Base-by-base conservation (phyloP, 371 early-diverging fungal species). In the Choanephora cucurbitarum region DNA sequence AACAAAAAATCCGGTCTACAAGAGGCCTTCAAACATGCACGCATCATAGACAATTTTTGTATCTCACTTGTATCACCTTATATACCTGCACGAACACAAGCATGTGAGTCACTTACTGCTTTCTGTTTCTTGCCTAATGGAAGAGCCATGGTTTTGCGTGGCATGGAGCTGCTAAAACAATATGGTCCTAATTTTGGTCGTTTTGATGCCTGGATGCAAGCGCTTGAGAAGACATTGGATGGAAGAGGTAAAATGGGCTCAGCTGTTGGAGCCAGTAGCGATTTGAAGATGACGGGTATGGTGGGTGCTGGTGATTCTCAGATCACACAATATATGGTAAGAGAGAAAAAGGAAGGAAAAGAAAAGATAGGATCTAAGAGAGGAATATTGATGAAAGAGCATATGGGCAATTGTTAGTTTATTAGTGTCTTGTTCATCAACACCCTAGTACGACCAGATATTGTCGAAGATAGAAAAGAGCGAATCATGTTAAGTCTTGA, bases 391-490 rank as follows among this genome's bases (percentile, higher is more conserved):
- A 28, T 5, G 3, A 18, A 18, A 18, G 10, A 43, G 10, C 5
- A 21, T 19, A 43, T 5, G 10, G 3, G 18, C 44, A 43, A 9
- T 10, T 18, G 7, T 40, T 69, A 84, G 77, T 74, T 92, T 31
- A 86, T 91, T 10, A 90, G 87, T 61, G 72, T 93, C 49, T 78
- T 93, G 22, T 79, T 93, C 49, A 82, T 93, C 69, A 93, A 93
- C 66, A 89, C 91, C 2, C 61, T 93, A 1, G 81, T 93, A 1
- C 79, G 84, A 44, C 84, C 89, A 0, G 86, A 88, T n/a, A 86
- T 87, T 7, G 82, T 86, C 2, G 88, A 88, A 31, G 87, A 91
- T 42, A 73, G 86, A 18, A 88, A 88, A 34, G 64, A 80, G 33
- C 77, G 94, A 23, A 71, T 87, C 23, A 74, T 88, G 49, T 65